Conservation (phyloP, 1,284 basidiomycete species). For the Termitomyces sp. region DNA sequence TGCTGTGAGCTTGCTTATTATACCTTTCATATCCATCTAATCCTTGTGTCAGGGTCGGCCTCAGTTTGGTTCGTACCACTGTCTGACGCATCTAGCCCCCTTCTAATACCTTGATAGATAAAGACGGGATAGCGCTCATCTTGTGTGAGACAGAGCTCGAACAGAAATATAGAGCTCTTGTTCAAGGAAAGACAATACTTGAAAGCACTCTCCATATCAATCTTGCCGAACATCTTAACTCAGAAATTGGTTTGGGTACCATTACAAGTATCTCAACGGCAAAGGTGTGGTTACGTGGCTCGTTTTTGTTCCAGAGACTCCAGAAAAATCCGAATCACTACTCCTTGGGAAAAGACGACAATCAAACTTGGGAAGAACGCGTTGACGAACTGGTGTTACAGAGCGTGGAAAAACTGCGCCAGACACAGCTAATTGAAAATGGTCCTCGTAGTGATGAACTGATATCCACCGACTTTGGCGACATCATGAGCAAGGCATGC, state of each 20-base stretch:
- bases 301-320: slow-evolving; percentile 82
- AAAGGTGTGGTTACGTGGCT: slow-evolving; percentile 73
- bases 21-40: background rate
- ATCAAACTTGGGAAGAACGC: slow-evolving; percentile 62
- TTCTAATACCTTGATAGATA: slow-evolving; percentile 44
- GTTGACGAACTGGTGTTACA: slow-evolving; percentile 69
- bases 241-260: slow-evolving; percentile 83
- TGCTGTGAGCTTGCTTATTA: slow-evolving; percentile 47
- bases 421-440: slow-evolving; percentile 55
- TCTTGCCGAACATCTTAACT: slow-evolving; percentile 87
- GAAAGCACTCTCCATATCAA: slow-evolving; percentile 84
- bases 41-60: slow-evolving; percentile 69
- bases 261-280: slow-evolving; percentile 67
- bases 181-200: slow-evolving; percentile 65
- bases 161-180: slow-evolving; percentile 62
- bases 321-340: slow-evolving; percentile 80
- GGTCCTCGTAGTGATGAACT: slow-evolving; percentile 36
- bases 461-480: slow-evolving; percentile 66
- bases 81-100: background rate
- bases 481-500: slow-evolving; percentile 79
- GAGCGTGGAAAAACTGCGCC: slow-evolving; percentile 55
- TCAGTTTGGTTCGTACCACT: slow-evolving; percentile 73
- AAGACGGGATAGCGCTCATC: slow-evolving; percentile 74
- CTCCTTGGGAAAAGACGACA: slow-evolving; percentile 51
- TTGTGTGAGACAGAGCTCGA: slow-evolving; percentile 74